These are phyloP conservation scores for Amanita fuliginea DNA, from an alignment of 768 basidiomycete species.

Conservation along the genomic window DNA sequence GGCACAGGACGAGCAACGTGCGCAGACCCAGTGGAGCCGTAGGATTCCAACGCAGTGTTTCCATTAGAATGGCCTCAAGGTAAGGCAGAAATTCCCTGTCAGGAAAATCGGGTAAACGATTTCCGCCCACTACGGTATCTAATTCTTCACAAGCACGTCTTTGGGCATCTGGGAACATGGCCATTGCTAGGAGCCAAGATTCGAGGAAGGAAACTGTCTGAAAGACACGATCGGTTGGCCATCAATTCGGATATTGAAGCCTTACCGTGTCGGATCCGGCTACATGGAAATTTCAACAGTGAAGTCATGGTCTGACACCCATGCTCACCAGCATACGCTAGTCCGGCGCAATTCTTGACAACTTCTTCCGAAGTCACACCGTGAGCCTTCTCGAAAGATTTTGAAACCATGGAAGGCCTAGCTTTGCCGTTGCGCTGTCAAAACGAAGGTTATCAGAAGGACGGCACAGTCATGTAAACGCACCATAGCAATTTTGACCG, in stretches of 20 bases:
- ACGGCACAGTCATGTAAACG: neutral
- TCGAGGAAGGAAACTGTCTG: conserved; percentile 12
- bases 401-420: conserved; percentile 16
- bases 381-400: conserved; percentile 15
- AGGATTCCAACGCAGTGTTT: conserved; percentile 29
- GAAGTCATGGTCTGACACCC: neutral
- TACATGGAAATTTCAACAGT: conserved; percentile 4
- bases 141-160: conserved; percentile 32
- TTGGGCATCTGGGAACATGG: conserved; percentile 28
- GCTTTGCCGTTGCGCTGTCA: conserved; percentile 14
- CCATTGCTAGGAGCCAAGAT: conserved; percentile 15
- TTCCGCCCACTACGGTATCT: conserved; percentile 25
- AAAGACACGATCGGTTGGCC: conserved; percentile 6
- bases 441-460: neutral
- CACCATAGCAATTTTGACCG: conserved; percentile 17
- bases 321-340: conserved; percentile 27
- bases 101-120: conserved; percentile 29
- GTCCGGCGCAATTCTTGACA: conserved; percentile 28
- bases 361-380: conserved; percentile 17
- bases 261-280: conserved; percentile 24
- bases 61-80: conserved; percentile 30
- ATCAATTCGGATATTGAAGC: neutral
- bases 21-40: conserved; percentile 24
- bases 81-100: conserved; percentile 30
- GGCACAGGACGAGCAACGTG: neutral